Evolutionary conservation across 139 green algal species (phyloP).

Genomic region (Trebouxia sp.): DNA sequence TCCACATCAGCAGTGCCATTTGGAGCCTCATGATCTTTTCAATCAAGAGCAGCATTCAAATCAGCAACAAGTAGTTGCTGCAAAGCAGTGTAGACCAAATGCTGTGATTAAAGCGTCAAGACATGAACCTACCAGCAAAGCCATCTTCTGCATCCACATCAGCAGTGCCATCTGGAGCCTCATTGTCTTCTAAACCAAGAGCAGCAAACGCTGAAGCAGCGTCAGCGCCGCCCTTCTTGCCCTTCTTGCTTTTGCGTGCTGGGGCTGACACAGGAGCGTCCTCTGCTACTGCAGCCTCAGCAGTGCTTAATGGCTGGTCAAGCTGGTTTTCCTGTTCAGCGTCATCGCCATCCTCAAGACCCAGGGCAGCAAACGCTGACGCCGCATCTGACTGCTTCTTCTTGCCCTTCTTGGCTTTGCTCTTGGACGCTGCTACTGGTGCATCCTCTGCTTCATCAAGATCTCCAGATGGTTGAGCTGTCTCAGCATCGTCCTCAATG

Average conservation of each 20-base stretch:
- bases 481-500: not conserved
- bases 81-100: too few relatives aligned
- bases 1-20: not conserved
- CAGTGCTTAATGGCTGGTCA: not conserved
- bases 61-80: too few relatives aligned
- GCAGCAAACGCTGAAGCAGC: slow-evolving; percentile 10
- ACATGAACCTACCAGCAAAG: not conserved
- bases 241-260: slow-evolving; percentile 33
- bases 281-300: not conserved
- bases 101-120: too few relatives aligned
- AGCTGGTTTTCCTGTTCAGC: slow-evolving; percentile 20
- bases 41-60: slow-evolving; percentile 14
- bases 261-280: not conserved
- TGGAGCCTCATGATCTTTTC: not conserved
- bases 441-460: slow-evolving; percentile 46
- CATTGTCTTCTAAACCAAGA: slow-evolving; percentile 18
- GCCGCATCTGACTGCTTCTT: slow-evolving; percentile 25
- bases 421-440: not conserved
- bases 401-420: slow-evolving; percentile 33
- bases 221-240: slow-evolving; percentile 15
- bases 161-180: not conserved
- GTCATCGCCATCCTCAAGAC: not conserved
- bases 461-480: slow-evolving; percentile 3
- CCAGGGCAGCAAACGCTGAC: slow-evolving; percentile 21
- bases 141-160: not conserved